phyloP scores from a whole-genome alignment of 2,329 filamentous ascomycete species.

The Hymenoscyphus infarciens region DNA sequence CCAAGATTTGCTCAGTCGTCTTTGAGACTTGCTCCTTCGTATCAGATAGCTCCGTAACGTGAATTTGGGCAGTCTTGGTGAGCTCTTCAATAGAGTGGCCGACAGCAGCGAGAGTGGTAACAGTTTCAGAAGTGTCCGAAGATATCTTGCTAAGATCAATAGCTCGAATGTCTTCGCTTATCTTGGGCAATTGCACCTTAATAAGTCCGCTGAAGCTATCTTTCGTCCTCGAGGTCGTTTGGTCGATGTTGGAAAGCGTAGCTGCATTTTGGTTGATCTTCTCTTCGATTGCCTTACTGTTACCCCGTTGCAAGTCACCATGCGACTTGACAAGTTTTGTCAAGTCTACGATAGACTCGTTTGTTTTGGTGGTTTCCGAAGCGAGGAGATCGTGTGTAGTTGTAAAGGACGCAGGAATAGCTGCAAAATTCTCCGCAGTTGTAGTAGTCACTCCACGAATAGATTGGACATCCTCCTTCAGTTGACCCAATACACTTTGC shows the following conservation, averaged over 20 bases:
- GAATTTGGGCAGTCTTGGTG: background rate
- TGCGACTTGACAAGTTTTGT: conserved; percentile 14
- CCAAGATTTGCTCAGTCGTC: background rate
- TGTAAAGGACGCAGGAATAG: conserved; percentile 1
- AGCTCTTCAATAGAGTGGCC: background rate
- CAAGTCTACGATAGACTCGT: conserved; percentile 15
- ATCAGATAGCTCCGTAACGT: background rate
- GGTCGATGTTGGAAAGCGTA: conserved; percentile 8
- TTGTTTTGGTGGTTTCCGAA: conserved; percentile 9
- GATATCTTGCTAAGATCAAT: conserved; percentile 12
- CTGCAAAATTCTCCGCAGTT: conserved; percentile 3
- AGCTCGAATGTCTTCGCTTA: conserved; percentile 17
- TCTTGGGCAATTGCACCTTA: conserved; percentile 15
- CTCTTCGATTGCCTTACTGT: conserved; percentile 1
- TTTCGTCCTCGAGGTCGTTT: background rate
- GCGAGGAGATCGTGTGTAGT: background rate
- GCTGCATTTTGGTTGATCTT: background rate
- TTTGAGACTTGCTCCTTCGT: conserved; percentile 3
- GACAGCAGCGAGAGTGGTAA: conserved; percentile 5
- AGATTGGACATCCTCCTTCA: conserved; percentile 1
- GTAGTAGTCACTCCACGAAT: background rate
- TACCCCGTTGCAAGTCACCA: background rate
- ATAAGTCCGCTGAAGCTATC: conserved; percentile 14
- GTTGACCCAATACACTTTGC: background rate
- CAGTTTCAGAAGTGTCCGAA: conserved; percentile 8